Evolutionary conservation across 805 yeast species (phyloP), one percentile per base, ranked within the genome.

Genomic region (Saccharomycopsis sp.): DNA sequence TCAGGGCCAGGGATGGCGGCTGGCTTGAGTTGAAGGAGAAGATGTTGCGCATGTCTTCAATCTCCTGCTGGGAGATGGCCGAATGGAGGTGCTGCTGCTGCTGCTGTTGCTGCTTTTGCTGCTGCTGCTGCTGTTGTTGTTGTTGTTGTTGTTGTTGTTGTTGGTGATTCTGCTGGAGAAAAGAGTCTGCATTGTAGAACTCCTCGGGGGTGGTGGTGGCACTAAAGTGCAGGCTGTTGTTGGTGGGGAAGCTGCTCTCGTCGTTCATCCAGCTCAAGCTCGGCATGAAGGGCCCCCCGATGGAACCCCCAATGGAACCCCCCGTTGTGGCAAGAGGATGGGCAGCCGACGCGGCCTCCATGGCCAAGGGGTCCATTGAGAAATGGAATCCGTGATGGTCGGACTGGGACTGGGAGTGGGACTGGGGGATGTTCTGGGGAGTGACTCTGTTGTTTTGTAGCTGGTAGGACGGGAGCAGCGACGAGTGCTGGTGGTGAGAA

Each of bases 341-440:
- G n/a, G n/a, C n/a, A n/a, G n/a, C 46, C 1, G 41, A 34, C 9
- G 67, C 63, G 5, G 71, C 73, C 39, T 71, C 77, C 43, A 66
- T 63, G 0, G 73, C 73, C 43, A 69, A 53, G 3, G 74, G 72
- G 44, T 68, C 71, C 21, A 69, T 57, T 35, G 65, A 54, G 45
- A 70, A 70, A 20, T 55, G 51, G 40, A 58, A 59, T n/a, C 52
- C 49, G 33, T 51, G 48, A 21, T 52, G n/a, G 22, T 38, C 34
- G 9, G 30, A 30, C 12, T 21, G 27, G 12, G 12, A 9, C n/a
- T 25, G 27, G n/a, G 27, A 10, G 27, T n/a, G 27, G 12, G 9
- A 10, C 21, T 33, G 7, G 18, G n/a, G 15, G 19, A 16, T 20
- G 19, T 22, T 20, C 17, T 19, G 10, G 36, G 19, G 18, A n/a